phyloP scores from a whole-genome alignment of 345 rosid species.

The Noccaea bulbosa region DNA sequence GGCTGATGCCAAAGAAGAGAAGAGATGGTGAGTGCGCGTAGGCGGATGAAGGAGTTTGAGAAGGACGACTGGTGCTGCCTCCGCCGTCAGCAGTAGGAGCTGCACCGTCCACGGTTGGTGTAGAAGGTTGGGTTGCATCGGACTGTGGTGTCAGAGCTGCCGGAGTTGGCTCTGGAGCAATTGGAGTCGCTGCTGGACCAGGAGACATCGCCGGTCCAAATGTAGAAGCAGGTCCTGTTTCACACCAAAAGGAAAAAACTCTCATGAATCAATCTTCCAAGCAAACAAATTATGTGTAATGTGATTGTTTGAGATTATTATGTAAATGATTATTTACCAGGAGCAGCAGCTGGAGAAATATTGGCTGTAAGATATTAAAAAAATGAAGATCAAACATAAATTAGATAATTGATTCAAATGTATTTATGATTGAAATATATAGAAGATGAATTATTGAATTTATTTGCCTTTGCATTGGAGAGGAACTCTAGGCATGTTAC shows the following conservation, averaged over 20 bases:
- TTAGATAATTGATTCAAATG: not conserved
- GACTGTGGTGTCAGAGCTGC: slow-evolving; percentile 65
- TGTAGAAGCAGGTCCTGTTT: slow-evolving; percentile 56
- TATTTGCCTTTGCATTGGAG: slow-evolving; percentile 72
- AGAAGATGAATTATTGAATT: not conserved
- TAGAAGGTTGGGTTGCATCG: slow-evolving; percentile 51
- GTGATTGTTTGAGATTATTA: not conserved
- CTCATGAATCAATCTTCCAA: not conserved
- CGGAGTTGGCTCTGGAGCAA: slow-evolving; percentile 64
- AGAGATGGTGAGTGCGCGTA: slow-evolving; percentile 54
- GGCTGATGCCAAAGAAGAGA: slow-evolving; percentile 51
- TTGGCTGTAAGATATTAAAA: slow-evolving; percentile 46
- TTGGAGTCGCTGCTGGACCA: slow-evolving; percentile 53
- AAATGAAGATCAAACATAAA: not conserved
- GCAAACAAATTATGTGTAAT: not conserved
- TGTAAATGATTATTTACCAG: slow-evolving; percentile 50
- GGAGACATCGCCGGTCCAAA: slow-evolving; percentile 60
- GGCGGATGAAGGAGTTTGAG: slow-evolving; percentile 59
- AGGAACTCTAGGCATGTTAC: slow-evolving; percentile 82
- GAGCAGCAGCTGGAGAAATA: slow-evolving; percentile 71
- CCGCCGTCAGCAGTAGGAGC: slow-evolving; percentile 56
- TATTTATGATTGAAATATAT: not conserved
- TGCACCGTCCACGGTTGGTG: slow-evolving; percentile 48
- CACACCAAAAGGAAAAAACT: not conserved
- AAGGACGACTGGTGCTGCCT: slow-evolving; percentile 52